phyloP scores from a whole-genome alignment of 2,329 filamentous ascomycete genomes.

The Pseudohalonectria lignicola region DNA sequence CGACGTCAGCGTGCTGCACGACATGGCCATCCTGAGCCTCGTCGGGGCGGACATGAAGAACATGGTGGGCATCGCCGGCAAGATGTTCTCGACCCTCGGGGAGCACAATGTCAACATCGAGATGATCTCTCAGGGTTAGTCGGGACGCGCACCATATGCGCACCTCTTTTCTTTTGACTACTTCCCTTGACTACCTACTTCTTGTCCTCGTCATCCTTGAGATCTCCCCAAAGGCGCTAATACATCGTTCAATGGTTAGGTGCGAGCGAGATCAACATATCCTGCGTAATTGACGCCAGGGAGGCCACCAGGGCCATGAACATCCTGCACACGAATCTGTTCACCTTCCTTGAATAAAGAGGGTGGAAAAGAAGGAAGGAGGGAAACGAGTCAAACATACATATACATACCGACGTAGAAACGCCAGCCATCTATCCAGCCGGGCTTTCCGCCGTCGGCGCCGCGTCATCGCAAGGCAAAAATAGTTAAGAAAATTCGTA shows the following conservation, averaged over 20 bases:
- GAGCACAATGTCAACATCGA: slow-evolving; percentile 95
- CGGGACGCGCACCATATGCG: too few relatives aligned
- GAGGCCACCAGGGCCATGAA: slow-evolving; percentile 92
- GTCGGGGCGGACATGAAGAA: slow-evolving; percentile 97
- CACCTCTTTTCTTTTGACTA: neutral
- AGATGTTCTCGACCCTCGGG: slow-evolving; percentile 90
- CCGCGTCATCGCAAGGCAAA: too few relatives aligned
- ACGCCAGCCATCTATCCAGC: neutral
- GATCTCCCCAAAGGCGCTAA: slow-evolving; percentile 7
- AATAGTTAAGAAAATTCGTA: too few relatives aligned
- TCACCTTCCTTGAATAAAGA: slow-evolving; percentile 75
- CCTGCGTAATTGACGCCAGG: slow-evolving; percentile 85
- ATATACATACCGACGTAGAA: neutral
- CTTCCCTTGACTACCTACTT: slow-evolving; percentile 1
- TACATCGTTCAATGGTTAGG: slow-evolving; percentile 37
- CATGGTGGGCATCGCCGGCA: slow-evolving; percentile 86
- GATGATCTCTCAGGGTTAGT: slow-evolving; percentile 94
- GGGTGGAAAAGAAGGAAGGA: neutral
- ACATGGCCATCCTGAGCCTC: slow-evolving; percentile 92
- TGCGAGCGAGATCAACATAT: slow-evolving; percentile 98
- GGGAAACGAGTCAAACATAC: neutral
- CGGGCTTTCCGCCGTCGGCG: too few relatives aligned
- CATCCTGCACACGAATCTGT: slow-evolving; percentile 90
- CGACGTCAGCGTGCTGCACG: slow-evolving; percentile 77
- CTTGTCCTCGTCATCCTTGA: neutral